Percentiles rank a stretch among this genome's conserved stretches.
Conservation (phyloP, 2,329 filamentous ascomycete genomes). For the Phyllosticta citriasiana region DNA sequence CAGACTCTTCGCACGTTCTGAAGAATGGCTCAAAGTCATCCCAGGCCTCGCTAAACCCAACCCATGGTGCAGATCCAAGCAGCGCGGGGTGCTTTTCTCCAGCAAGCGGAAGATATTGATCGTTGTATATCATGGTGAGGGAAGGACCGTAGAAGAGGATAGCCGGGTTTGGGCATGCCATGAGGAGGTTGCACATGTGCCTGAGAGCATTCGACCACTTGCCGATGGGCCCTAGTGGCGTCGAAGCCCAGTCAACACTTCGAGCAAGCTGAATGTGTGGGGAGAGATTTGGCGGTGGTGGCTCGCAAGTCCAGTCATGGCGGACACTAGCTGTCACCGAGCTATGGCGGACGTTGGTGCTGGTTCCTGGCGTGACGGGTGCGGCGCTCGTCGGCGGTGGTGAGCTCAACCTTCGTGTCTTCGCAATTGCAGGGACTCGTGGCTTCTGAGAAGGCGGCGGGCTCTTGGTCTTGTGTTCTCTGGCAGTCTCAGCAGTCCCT, state of each 20-base stretch:
- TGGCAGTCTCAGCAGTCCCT: neutral
- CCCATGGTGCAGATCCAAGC: conserved; percentile 56
- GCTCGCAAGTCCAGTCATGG: conserved; percentile 10
- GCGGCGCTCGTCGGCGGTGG: conserved; percentile 1
- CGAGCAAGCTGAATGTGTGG: conserved; percentile 61
- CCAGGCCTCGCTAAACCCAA: conserved; percentile 62
- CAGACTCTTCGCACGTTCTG: conserved; percentile 6
- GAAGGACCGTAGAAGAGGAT: conserved; percentile 42
- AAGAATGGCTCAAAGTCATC: conserved; percentile 41
- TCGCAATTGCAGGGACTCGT: neutral
- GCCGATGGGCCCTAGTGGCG: conserved; percentile 61
- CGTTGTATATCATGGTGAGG: conserved; percentile 64
- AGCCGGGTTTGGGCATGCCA: conserved; percentile 44
- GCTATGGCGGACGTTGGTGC: neutral
- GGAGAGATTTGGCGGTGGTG: conserved; percentile 36
- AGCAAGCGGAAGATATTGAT: conserved; percentile 55
- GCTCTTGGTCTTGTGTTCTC: neutral
- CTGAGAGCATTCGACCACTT: conserved; percentile 59
- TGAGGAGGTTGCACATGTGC: conserved; percentile 65
- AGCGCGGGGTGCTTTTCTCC: conserved; percentile 61
- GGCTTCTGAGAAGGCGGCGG: neutral
- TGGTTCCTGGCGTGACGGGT: conserved; percentile 5
- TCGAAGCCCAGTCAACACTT: conserved; percentile 60
- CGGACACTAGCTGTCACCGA: neutral
- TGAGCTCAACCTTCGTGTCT: neutral